Evolutionary conservation across 495 filamentous ascomycete species (phyloP).

Genomic region (Penicillium pulvis): DNA sequence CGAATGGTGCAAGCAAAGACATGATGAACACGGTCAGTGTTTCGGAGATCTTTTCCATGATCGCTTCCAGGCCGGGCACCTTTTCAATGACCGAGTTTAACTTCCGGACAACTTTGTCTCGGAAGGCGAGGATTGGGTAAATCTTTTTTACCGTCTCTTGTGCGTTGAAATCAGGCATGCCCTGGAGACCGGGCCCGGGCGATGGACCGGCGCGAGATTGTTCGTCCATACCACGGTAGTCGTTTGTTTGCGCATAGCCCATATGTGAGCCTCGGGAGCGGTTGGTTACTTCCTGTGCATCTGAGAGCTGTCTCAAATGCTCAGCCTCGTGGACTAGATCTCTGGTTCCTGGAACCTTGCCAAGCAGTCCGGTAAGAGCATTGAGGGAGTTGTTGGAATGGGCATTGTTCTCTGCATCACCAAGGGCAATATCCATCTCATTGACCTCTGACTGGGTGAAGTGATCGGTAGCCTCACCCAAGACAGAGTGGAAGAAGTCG

Average conservation of each 20-base stretch:
- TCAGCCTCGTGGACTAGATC: slow-evolving; percentile 77
- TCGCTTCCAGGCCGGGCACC: slow-evolving; percentile 82
- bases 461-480: slow-evolving; percentile 93
- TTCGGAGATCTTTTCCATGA: slow-evolving; percentile 90
- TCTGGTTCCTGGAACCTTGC: slow-evolving; percentile 76
- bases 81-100: slow-evolving; percentile 85
- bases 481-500: slow-evolving; percentile 95
- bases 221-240: slow-evolving; percentile 13
- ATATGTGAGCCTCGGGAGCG: slow-evolving; percentile 30
- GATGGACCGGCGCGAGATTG: slow-evolving; percentile 17
- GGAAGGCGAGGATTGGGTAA: slow-evolving; percentile 91
- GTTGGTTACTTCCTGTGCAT: slow-evolving; percentile 72
- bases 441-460: slow-evolving; percentile 95
- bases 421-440: slow-evolving; percentile 77
- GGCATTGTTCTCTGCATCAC: slow-evolving; percentile 55
- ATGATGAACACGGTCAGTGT: slow-evolving; percentile 88
- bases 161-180: slow-evolving; percentile 80
- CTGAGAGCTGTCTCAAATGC: slow-evolving; percentile 70
- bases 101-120: slow-evolving; percentile 85
- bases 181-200: slow-evolving; percentile 60
- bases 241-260: slow-evolving; percentile 32
- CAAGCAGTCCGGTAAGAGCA: slow-evolving; percentile 70
- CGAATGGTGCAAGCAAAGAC: slow-evolving; percentile 83
- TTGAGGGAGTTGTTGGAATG: slow-evolving; percentile 44
- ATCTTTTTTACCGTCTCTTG: slow-evolving; percentile 79